Base-by-base conservation (phyloP, 176 grass and related monocot species). In the Bothriochloa decipiens region DNA sequence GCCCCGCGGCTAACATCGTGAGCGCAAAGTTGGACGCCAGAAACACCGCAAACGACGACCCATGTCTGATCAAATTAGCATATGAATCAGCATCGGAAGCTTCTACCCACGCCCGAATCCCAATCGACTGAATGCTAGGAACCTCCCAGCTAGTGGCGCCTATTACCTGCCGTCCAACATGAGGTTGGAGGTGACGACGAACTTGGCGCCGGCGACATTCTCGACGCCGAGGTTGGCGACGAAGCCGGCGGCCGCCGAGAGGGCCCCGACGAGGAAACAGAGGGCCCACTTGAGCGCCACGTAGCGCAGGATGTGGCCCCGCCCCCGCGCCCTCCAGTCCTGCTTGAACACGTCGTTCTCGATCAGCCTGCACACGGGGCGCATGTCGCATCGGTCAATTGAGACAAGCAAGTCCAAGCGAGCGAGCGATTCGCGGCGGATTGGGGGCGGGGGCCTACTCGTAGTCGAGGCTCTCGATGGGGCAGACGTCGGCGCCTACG, bases 381-480 rank as follows among this genome's bases (percentile, higher is more conserved):
- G 8, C 49, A 6, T 15, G 13, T 50, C 45, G 29, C 55, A 4
- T 27, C 69, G 40, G 52, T 47, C 49, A 23, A 65, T 3, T 4
- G 23, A 72, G 52, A 36, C 15, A 74, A 11, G 57, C 57, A 61
- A 4, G 7, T 28, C 53, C 20, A n/a, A 65, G 43, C 36, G 29
- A 32, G 53, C n/a, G 68, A 84, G 43, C 4, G 50, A 53, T 86
- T 57, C 46, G 37, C 23, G 47, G 46, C 41, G 13, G 28, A 76
- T 49, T 79, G 55, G 47, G 1, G n/a, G 26, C 39, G 13, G 6
- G 18, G 5, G 15, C 79, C 46, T 63, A 93, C 95, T 97, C 95
- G 89, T 97, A 97, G 76, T 97, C 95, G 40, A 97, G 92, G 88
- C 95, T 97, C 72, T 97, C 92, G 82, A 97, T 91, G 62, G 95